Conservation (phyloP, 192 early-diverging fungal species). For the Backusella morwellensis region DNA sequence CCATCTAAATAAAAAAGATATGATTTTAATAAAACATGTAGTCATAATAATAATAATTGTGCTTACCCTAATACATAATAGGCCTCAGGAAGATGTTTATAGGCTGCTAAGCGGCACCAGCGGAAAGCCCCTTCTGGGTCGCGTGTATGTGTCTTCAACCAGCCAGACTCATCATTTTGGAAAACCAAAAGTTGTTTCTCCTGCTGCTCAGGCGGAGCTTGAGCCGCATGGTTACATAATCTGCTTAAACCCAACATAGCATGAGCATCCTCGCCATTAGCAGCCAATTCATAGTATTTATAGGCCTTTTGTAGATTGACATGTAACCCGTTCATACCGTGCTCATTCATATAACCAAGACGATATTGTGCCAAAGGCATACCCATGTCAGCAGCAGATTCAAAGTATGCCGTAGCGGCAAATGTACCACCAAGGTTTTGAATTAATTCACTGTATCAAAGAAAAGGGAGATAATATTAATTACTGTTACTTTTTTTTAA, state of each 20-base stretch:
- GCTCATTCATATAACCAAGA: conserved; percentile 81
- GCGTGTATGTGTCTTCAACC: neutral
- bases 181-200: neutral
- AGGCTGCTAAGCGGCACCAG: conserved; percentile 6
- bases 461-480: neutral
- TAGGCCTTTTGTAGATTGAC: neutral
- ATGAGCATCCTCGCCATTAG: neutral
- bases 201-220: neutral
- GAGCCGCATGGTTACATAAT: neutral
- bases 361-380: conserved; percentile 69
- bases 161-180: conserved; percentile 6
- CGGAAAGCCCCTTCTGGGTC: conserved; percentile 2
- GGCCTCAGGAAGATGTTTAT: conserved; percentile 1
- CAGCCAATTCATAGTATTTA: conserved; percentile 6
- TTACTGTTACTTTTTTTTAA: neutral
- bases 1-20: conserved; percentile 4
- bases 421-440: conserved; percentile 61
- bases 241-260: conserved; percentile 4
- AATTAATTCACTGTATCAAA: conserved; percentile 47
- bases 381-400: conserved; percentile 71
- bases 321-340: conserved; percentile 41
- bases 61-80: conserved; percentile 13
- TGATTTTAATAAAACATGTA: neutral
- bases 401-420: conserved; percentile 71
- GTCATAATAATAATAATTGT: neutral